Base-by-base conservation (phyloP, 352 stramenopile genomes). In the Phytophthora aleatoria region DNA sequence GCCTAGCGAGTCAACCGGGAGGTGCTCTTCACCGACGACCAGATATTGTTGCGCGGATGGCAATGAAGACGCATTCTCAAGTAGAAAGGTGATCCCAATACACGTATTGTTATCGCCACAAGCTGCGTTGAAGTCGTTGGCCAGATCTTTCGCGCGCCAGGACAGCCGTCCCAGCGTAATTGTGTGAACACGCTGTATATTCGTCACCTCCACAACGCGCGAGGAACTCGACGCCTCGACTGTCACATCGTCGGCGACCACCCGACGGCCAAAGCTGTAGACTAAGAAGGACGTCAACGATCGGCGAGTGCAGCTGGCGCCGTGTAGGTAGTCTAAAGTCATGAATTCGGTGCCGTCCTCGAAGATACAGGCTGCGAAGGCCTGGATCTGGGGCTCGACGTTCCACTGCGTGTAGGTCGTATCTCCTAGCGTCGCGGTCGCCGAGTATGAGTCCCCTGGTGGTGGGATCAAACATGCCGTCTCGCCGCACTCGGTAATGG, bases 281-380 rank as follows among this genome's bases (percentile, higher is more conserved):
- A 89, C 64, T 9, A 87, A 62, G 64, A 88, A 74, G 1, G 74
- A 82, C 31, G 72, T 71, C 10, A 74, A 61, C 5, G 70, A 67
- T 9, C 62, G 67, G 8, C 39, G 39, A 31, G 51, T 67, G 39
- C 72, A 83, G 24, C 50, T 57, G 2, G 28, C 12, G 6, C 67
- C 73, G 11, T 79, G 67, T 16, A 79, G 44, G 13, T 77, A 77
- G 5, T 62, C 59, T 13, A 39, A 5, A 13, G 70, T 77, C 54
- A 79, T 50, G 51, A 65, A 70, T 39, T 81, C 69, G 2, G 71
- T 66, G 26, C 56, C 62, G 24, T 69, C 33, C 15, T 65, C 58
- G 31, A 75, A 79, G 20, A 65, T 28, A 11, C 75, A 81, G 3
- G 71, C 49, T 9, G 75, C 65, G 8, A 81, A 79, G 3, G 73